Conservation (phyloP, 495 filamentous ascomycete genomes). For the Podospora tetraspora region DNA sequence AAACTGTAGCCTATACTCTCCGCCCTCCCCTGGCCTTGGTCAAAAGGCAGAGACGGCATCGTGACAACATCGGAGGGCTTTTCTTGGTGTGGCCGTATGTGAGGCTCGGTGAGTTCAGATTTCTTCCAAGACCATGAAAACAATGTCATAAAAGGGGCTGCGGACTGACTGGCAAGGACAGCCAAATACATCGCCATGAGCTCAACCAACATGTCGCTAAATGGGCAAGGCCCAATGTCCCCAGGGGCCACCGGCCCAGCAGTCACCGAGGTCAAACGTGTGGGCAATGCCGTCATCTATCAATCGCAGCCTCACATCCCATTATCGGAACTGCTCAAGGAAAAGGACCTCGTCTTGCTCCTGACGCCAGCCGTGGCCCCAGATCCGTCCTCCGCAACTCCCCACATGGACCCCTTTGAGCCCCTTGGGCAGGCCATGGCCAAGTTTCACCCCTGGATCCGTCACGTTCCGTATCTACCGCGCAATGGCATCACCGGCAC, state of each 20-base stretch:
- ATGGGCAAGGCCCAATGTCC: conserved; percentile 1
- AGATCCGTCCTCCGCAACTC: conserved; percentile 24
- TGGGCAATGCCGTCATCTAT: conserved; percentile 22
- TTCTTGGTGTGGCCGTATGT: neutral
- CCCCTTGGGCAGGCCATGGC: conserved; percentile 53
- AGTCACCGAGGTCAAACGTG: conserved; percentile 4
- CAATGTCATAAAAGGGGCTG: neutral
- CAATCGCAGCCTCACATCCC: conserved; percentile 39
- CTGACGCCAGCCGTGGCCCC: conserved; percentile 55
- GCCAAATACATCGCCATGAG: conserved; percentile 12
- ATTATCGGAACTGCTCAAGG: conserved; percentile 35
- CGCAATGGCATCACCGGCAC: conserved; percentile 53
- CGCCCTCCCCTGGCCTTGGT: neutral
- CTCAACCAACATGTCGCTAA: conserved; percentile 5
- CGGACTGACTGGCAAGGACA: neutral
- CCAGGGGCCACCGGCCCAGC: neutral
- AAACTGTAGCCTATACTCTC: neutral
- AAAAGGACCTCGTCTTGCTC: conserved; percentile 51
- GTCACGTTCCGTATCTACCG: conserved; percentile 56
- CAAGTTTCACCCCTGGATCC: conserved; percentile 48
- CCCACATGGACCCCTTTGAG: conserved; percentile 53
- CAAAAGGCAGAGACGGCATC: neutral
- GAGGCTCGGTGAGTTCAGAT: neutral
- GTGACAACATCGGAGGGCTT: neutral
- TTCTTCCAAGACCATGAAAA: neutral